Evolutionary conservation across 2,329 filamentous ascomycete species (phyloP).

Genomic region (Curvularia sp.): DNA sequence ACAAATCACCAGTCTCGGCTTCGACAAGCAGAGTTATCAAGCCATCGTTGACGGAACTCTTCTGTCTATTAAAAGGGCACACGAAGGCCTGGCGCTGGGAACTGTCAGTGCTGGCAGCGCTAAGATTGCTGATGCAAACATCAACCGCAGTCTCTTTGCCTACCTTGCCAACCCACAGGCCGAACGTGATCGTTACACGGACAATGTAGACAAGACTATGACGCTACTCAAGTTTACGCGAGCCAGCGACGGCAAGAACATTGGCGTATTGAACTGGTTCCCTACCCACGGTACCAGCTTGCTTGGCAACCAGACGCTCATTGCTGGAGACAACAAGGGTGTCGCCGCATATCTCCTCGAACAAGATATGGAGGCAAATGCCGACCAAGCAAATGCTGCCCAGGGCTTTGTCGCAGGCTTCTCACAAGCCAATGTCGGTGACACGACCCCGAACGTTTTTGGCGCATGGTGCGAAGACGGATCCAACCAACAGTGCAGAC

Average conservation of each 20-base stretch:
- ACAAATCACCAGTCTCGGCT: slow-evolving; percentile 87
- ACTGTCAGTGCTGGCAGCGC: slow-evolving; percentile 74
- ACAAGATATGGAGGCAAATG: slow-evolving; percentile 63
- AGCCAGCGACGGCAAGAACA: slow-evolving; percentile 74
- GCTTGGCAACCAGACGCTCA: slow-evolving; percentile 87
- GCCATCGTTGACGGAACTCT: slow-evolving; percentile 88
- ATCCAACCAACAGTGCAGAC: slow-evolving; percentile 69
- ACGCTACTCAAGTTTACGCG: slow-evolving; percentile 81
- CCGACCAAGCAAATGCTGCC: slow-evolving; percentile 56
- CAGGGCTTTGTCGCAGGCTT: slow-evolving; percentile 86
- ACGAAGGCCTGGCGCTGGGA: slow-evolving; percentile 73
- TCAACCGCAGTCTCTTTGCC: slow-evolving; percentile 86
- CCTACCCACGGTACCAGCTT: slow-evolving; percentile 91
- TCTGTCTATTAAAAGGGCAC: slow-evolving; percentile 81
- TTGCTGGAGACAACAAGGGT: slow-evolving; percentile 96
- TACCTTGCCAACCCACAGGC: slow-evolving; percentile 84
- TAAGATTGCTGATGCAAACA: slow-evolving; percentile 76
- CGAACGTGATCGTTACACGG: slow-evolving; percentile 74
- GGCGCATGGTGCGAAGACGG: slow-evolving; percentile 92
- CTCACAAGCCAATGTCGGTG: slow-evolving; percentile 88
- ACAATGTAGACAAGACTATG: slow-evolving; percentile 76
- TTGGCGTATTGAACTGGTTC: slow-evolving; percentile 89
- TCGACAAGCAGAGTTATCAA: slow-evolving; percentile 83
- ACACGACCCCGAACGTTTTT: slow-evolving; percentile 86
- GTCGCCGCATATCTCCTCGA: slow-evolving; percentile 88